A percentile compares a stretch with the other conserved stretches of the same genome.
phyloP scores from a whole-genome alignment of 306 rosid genomes.

The Elaeagnus macrophylla region DNA sequence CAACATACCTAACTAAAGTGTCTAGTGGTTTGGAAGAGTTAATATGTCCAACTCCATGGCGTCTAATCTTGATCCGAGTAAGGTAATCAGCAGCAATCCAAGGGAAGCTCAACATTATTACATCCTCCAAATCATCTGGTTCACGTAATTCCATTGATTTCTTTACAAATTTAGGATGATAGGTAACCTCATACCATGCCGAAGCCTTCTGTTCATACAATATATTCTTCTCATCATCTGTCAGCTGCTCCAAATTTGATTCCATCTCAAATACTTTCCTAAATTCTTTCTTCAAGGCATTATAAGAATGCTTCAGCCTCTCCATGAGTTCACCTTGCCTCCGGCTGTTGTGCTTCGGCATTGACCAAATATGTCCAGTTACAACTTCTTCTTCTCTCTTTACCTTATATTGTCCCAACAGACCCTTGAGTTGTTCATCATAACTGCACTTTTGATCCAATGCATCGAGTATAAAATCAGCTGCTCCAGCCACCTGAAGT shows the following conservation, averaged over 20 bases:
- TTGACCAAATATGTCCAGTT: conserved; percentile 88
- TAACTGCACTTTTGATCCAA: conserved; percentile 66
- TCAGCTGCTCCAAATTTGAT: conserved; percentile 32
- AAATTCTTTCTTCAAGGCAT: conserved; percentile 62
- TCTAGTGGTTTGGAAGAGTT: conserved; percentile 50
- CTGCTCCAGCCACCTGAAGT: conserved; percentile 47
- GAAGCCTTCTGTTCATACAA: conserved; percentile 74
- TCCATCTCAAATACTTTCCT: conserved; percentile 57
- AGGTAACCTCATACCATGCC: conserved; percentile 82
- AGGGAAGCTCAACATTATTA: conserved; percentile 63
- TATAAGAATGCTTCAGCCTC: conserved; percentile 78
- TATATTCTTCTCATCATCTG: conserved; percentile 48
- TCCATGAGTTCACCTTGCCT: conserved; percentile 93
- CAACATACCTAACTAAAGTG: conserved; percentile 46
- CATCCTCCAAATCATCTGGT: conserved; percentile 22
- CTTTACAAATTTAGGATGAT: conserved; percentile 68
- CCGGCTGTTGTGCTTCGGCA: conserved; percentile 71
- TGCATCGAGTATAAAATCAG: conserved; percentile 53
- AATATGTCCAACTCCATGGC: conserved; percentile 10
- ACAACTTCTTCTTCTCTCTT: conserved; percentile 79
- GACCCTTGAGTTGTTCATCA: conserved; percentile 55
- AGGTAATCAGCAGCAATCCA: conserved; percentile 82
- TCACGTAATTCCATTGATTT: conserved; percentile 32
- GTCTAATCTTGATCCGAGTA: conserved; percentile 66
- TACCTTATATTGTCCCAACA: conserved; percentile 70